Percentiles rank a stretch among this genome's conserved stretches.
Evolutionary conservation across 768 basidiomycete species (phyloP).

Genomic region (Coprinopsis marcescibilis): DNA sequence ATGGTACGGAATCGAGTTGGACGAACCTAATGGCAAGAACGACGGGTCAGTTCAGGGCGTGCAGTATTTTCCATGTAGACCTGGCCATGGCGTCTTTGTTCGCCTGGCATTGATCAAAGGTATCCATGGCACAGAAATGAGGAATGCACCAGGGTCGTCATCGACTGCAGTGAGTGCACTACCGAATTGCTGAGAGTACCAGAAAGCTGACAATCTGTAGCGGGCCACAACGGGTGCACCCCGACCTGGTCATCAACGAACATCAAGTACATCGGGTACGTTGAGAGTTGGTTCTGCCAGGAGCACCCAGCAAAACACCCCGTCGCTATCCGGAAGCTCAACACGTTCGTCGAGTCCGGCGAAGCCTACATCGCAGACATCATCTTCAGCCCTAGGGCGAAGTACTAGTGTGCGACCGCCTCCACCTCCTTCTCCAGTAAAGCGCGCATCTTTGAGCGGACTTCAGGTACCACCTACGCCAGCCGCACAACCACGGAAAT

Average conservation of each 20-base stretch:
- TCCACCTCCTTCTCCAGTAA: slow-evolving; percentile 47
- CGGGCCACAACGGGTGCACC: too few relatives aligned
- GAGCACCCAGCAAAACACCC: neutral
- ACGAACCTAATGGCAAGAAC: slow-evolving; percentile 86
- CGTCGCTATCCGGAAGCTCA: slow-evolving; percentile 41
- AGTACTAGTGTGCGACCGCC: slow-evolving; percentile 9
- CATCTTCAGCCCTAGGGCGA: slow-evolving; percentile 18
- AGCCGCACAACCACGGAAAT: slow-evolving; percentile 33
- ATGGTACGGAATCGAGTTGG: slow-evolving; percentile 94
- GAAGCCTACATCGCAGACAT: slow-evolving; percentile 38
- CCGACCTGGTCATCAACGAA: slow-evolving; percentile 51
- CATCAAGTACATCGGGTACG: slow-evolving; percentile 42
- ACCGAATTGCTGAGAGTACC: neutral
- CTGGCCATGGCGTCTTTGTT: slow-evolving; percentile 82
- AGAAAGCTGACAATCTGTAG: too few relatives aligned
- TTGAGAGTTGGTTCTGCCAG: slow-evolving; percentile 32
- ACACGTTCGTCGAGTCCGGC: slow-evolving; percentile 64
- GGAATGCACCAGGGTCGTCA: slow-evolving; percentile 19
- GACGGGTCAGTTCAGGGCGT: slow-evolving; percentile 82
- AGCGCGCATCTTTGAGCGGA: slow-evolving; percentile 41
- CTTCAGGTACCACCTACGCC: slow-evolving; percentile 25
- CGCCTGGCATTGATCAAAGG: slow-evolving; percentile 77
- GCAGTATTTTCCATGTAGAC: slow-evolving; percentile 76
- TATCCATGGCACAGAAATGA: slow-evolving; percentile 43
- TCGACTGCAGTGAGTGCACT: neutral